phyloP scores from a whole-genome alignment of 768 basidiomycete genomes.

The Boletus patriciae region DNA sequence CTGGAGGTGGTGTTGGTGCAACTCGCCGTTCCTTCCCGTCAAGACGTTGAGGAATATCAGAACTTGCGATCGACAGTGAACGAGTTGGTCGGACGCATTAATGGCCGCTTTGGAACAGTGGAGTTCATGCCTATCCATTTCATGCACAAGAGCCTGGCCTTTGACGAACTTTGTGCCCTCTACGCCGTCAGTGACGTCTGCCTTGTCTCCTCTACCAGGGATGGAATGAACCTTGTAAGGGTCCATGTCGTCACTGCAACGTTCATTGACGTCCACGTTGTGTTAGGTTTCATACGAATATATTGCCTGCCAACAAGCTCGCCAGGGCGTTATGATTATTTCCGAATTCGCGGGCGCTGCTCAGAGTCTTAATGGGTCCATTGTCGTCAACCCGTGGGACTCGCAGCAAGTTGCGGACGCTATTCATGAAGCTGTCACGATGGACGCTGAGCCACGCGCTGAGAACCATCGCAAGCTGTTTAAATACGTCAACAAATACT shows the following conservation, averaged over 20 bases:
- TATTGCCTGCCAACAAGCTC: constrained; percentile 89
- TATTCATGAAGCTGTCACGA: constrained; percentile 93
- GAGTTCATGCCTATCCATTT: constrained; percentile 99
- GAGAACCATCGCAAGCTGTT: constrained; percentile 95
- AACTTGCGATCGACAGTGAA: constrained; percentile 94
- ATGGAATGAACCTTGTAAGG: constrained; percentile 97
- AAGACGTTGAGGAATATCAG: constrained; percentile 99
- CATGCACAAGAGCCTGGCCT: constrained; percentile 92
- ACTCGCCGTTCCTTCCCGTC: constrained; percentile 94
- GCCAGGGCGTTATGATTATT: constrained; percentile 95
- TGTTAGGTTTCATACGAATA: constrained; percentile 96
- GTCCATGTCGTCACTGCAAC: constrained; percentile 2
- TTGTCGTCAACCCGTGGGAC: constrained; percentile 99
- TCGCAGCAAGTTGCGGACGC: constrained; percentile 97
- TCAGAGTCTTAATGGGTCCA: constrained; percentile 90
- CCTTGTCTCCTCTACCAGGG: constrained; percentile 90
- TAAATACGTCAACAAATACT: constrained; percentile 96
- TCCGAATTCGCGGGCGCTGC: constrained; percentile 99
- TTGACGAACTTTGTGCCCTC: constrained; percentile 96
- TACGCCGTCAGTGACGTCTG: constrained; percentile 97
- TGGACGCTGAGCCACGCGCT: constrained; percentile 77
- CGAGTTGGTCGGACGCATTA: constrained; percentile 97
- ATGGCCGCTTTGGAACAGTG: constrained; percentile 97
- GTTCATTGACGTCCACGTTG: constrained; percentile 7
- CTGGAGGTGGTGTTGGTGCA: constrained; percentile 89